Base-by-base conservation (phyloP, 805 yeast genomes). In the Clavispora phyllophila region DNA sequence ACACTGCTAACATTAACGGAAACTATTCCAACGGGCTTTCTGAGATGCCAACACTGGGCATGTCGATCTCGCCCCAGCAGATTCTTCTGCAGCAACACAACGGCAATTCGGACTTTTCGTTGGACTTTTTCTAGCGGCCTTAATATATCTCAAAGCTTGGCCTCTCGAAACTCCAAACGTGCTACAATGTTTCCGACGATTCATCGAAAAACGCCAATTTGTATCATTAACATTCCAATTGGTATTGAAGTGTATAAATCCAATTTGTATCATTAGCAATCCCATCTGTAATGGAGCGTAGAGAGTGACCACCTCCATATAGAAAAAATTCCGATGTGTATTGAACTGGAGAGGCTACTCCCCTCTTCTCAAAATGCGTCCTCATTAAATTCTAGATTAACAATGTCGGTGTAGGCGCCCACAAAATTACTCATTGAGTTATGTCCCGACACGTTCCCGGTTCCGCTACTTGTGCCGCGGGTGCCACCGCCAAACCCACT, bases 361-460 rank as follows among this genome's bases (percentile, higher is more conserved):
- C 32, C 12, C 12, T 5, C 12, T 7, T 15, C 17, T 33, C 17
- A 34, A 23, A 34, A 34, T 13, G 37, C 37, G 22, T 45, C 50
- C 23, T 53, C 53, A 36, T 65, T 68, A 41, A 66, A 65, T 43
- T 68, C 74, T 46, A 54, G 65, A 48, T 65, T 68, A 34, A 68
- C 56, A 31, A 68, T 62, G 37, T 66, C 70, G 33, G 65, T 54
- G 54, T 68, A 68, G 3, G 63, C 72, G 1, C 61, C 65, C 5
- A 43, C 53, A 36, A 48, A 39, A 24, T 45, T 51, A 24, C 39
- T 32, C 51, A 49, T 49, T 2, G 51, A 41, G 42, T 25, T 37
- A n/a, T 25, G 25, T 9, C 24, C 9, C 12, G 37, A 23, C 12
- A 34, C 24, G 13, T 34, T 34, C 15, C 18, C 18, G 19, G 12